Evolutionary conservation across 2,329 filamentous ascomycete genomes (phyloP).

Genomic region (Fusarium sp.): DNA sequence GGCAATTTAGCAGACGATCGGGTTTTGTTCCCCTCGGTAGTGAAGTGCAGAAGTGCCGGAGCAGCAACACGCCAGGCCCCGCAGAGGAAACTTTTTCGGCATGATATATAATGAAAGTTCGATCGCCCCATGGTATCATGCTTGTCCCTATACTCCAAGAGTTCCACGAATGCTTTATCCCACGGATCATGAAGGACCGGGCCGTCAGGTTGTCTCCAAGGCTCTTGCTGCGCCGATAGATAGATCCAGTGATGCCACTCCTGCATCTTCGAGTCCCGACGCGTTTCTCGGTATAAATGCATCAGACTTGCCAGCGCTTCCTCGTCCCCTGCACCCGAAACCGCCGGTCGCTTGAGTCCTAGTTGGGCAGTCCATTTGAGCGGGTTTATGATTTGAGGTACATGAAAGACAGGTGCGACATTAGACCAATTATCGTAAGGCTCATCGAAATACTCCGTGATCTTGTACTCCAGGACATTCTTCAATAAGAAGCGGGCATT

Average conservation of each 20-base stretch:
- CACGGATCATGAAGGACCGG: neutral
- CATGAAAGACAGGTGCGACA: neutral
- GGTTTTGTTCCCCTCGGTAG: neutral
- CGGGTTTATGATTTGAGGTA: neutral
- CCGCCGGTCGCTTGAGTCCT: neutral
- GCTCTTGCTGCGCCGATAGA: neutral
- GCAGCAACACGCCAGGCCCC: neutral
- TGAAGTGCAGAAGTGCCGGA: neutral
- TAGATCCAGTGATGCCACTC: neutral
- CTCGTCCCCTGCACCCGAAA: neutral
- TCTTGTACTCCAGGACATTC: neutral
- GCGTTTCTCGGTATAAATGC: neutral
- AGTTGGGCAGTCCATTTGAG: neutral
- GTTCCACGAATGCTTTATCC: neutral
- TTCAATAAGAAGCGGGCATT: neutral
- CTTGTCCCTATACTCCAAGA: neutral
- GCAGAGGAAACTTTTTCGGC: neutral
- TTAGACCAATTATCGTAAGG: neutral
- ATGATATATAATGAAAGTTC: neutral
- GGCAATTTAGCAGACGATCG: no score
- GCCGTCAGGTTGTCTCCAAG: neutral
- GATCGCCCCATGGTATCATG: neutral
- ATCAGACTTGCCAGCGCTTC: fast-evolving
- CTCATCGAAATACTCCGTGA: neutral
- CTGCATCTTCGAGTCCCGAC: fast-evolving